Percentiles rank a stretch among this genome's conserved stretches.
Evolutionary conservation across 1,284 basidiomycete genomes (phyloP).

Genomic region (Boletus sp.): DNA sequence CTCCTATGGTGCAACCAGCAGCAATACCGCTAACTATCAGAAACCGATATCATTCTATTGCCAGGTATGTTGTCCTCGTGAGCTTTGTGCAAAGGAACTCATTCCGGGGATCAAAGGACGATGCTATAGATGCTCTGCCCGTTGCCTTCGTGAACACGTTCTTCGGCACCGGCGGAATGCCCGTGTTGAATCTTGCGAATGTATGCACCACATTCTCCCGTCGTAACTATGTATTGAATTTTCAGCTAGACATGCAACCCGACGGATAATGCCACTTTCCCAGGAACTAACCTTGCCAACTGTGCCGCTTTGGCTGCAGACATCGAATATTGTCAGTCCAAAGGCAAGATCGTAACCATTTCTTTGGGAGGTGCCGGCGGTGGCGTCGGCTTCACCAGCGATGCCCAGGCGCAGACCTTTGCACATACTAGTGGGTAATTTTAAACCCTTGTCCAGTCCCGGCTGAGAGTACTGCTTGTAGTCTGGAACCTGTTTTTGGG

Average conservation of each 20-base stretch:
- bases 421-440: constrained; percentile 40
- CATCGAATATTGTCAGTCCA: constrained; percentile 59
- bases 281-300: constrained; percentile 55
- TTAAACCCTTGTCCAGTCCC: not conserved
- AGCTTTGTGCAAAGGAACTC: constrained; percentile 34
- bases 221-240: not conserved
- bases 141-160: constrained; percentile 59
- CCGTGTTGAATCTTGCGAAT: constrained; percentile 60
- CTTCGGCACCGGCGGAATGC: constrained; percentile 52
- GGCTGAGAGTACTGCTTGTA: constrained; percentile 10
- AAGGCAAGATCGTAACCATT: constrained; percentile 63
- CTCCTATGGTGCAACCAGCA: constrained; percentile 25
- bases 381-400: constrained; percentile 48
- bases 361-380: constrained; percentile 62
- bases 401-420: constrained; percentile 49
- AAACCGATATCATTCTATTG: constrained; percentile 30
- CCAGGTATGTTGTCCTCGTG: constrained; percentile 10
- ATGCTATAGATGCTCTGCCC: constrained; percentile 42
- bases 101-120: constrained; percentile 36
- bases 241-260: constrained; percentile 40
- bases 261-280: constrained; percentile 43
- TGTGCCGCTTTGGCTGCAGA: constrained; percentile 54
- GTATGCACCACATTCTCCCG: constrained; percentile 32
- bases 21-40: constrained; percentile 22
- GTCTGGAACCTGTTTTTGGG: constrained; percentile 68